Conservation (phyloP, 352 stramenopile genomes). For the Plasmopara viticola region DNA sequence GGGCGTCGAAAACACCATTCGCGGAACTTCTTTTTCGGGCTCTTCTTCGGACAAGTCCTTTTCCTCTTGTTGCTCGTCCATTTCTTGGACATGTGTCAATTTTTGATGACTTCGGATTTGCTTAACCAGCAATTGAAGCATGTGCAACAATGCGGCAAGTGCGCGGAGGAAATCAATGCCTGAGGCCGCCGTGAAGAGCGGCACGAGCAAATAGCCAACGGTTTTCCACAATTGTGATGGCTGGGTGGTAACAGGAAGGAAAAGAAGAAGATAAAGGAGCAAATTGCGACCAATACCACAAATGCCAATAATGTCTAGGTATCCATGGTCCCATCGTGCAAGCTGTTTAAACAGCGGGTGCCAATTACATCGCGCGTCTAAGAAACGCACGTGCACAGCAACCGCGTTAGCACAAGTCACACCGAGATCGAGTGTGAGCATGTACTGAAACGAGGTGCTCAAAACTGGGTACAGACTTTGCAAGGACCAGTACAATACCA, state of each 20-base stretch:
- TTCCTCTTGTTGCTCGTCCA: constrained; percentile 3
- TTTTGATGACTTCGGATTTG: constrained; percentile 2
- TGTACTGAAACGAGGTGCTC: constrained; percentile 28
- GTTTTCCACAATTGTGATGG: constrained; percentile 25
- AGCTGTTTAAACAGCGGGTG: constrained; percentile 59
- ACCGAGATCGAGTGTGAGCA: constrained; percentile 55
- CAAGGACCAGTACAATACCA: constrained; percentile 57
- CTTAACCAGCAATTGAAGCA: constrained; percentile 39
- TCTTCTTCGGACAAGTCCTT: constrained; percentile 10
- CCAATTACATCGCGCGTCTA: constrained; percentile 55
- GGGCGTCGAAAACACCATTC: constrained; percentile 17
- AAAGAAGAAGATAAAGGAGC: constrained; percentile 52
- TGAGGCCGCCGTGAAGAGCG: constrained; percentile 49
- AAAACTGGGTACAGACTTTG: constrained; percentile 45
- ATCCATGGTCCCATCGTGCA: constrained; percentile 48
- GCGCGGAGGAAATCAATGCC: constrained; percentile 52
- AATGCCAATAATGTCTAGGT: constrained; percentile 28
- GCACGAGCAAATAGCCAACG: constrained; percentile 45
- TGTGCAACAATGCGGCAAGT: constrained; percentile 44
- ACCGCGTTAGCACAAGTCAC: constrained; percentile 45
- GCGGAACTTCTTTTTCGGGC: constrained; percentile 19
- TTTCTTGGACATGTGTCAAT: too few species aligned
- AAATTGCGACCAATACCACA: constrained; percentile 57
- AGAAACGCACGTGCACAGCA: constrained; percentile 48
- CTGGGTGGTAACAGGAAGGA: constrained; percentile 40